Percentiles rank a stretch among this genome's conserved stretches.
These are phyloP conservation scores for Colletotrichum godetiae DNA, from an alignment of 2,329 filamentous ascomycete species.

Conservation along the genomic window DNA sequence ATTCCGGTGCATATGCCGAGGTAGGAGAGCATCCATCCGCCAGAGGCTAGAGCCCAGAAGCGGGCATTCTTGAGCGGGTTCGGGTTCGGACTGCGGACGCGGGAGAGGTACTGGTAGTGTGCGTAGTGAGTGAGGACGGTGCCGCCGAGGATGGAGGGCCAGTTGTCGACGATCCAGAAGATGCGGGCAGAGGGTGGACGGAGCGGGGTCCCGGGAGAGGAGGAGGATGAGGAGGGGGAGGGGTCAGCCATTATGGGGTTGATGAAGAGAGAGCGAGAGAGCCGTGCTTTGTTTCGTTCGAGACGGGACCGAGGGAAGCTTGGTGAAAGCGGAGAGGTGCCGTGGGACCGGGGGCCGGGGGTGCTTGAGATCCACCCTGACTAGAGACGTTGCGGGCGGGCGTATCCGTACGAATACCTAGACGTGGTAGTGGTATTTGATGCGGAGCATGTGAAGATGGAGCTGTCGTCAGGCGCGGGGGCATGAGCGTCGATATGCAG, in stretches of 20 bases:
- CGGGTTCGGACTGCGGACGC: constrained; percentile 28
- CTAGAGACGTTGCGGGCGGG: not conserved
- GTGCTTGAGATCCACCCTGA: not conserved
- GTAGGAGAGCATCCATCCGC: constrained; percentile 37
- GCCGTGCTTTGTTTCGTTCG: not conserved
- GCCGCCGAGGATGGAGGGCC: constrained; percentile 34
- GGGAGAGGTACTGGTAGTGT: constrained; percentile 36
- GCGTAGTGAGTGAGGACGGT: constrained; percentile 30
- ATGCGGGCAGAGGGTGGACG: constrained; percentile 22
- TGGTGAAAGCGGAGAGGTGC: not conserved
- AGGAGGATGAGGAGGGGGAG: not conserved
- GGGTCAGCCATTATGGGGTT: not conserved
- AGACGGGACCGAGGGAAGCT: not conserved
- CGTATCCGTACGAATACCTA: too few relatives aligned
- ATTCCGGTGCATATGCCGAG: constrained; percentile 32
- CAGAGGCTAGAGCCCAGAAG: constrained; percentile 35
- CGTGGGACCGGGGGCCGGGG: not conserved
- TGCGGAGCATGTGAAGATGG: constrained; percentile 4
- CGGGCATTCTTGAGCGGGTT: constrained; percentile 37
- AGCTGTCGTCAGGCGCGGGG: not conserved
- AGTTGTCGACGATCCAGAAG: constrained; percentile 36
- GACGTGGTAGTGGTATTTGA: not conserved
- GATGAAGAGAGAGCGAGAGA: not conserved
- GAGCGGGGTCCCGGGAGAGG: constrained; percentile 23
- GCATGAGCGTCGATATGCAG: not conserved